phyloP scores from a whole-genome alignment of 306 rosid genomes.

The Cicer yamashitae region DNA sequence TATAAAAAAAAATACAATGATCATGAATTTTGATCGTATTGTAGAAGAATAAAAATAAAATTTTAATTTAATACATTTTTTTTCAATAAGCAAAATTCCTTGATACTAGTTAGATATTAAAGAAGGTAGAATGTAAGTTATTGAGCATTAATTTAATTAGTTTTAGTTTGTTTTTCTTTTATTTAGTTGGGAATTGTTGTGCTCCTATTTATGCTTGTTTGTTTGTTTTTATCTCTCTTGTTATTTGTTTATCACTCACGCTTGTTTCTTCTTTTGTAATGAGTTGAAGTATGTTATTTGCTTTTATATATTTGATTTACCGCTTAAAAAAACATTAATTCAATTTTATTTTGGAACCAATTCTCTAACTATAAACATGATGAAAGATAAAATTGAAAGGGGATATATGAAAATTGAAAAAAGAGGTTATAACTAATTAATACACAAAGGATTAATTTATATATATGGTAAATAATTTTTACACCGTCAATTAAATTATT shows the following conservation, averaged over 20 bases:
- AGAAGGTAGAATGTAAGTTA: conserved; percentile 5
- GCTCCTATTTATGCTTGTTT: background rate
- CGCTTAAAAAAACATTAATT: background rate
- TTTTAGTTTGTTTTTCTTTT: too few species aligned
- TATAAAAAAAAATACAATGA: background rate
- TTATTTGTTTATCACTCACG: too few species aligned
- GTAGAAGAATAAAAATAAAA: background rate
- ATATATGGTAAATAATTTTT: too few species aligned
- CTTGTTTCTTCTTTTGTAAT: too few species aligned
- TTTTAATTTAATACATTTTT: background rate
- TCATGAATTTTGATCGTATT: conserved; percentile 19
- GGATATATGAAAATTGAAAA: background rate
- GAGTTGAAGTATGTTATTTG: too few species aligned
- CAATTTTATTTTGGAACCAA: conserved; percentile 24
- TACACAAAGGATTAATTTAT: too few species aligned
- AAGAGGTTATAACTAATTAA: too few species aligned
- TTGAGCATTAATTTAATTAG: too few species aligned
- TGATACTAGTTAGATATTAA: background rate
- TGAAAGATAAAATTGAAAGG: background rate
- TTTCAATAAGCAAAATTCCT: too few species aligned
- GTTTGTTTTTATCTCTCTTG: too few species aligned
- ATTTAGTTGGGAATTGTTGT: background rate
- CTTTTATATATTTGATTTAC: too few species aligned
- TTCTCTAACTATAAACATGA: conserved; percentile 30
- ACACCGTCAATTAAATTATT: too few species aligned